Conservation (phyloP, 331 rosid genomes). For the Malus hybrid region DNA sequence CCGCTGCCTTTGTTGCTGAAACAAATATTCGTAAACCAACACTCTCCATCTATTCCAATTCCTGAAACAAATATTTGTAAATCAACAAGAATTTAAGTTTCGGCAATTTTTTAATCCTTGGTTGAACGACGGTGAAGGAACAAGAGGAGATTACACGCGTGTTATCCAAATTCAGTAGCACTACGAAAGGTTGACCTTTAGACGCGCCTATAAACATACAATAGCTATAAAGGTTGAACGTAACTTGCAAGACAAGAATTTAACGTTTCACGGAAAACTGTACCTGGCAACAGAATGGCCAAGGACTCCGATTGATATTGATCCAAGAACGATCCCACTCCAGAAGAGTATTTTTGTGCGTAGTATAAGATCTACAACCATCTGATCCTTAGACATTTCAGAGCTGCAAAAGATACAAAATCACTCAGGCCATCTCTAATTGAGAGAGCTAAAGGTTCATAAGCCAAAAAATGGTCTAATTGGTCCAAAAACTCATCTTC, state of each 20-base stretch:
- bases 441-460: too few species aligned
- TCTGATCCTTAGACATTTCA: conserved; percentile 74
- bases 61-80: conserved; percentile 28
- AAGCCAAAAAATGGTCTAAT: too few species aligned
- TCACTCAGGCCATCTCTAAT: too few species aligned
- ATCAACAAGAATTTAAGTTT: too few species aligned
- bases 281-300: conserved; percentile 71
- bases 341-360: conserved; percentile 49
- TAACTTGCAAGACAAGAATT: not conserved
- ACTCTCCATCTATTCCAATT: conserved; percentile 82
- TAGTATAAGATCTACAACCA: conserved; percentile 55
- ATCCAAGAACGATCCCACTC: conserved; percentile 56
- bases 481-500: too few species aligned
- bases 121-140: not conserved
- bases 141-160: too few species aligned
- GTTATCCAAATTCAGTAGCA: too few species aligned
- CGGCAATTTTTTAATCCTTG: too few species aligned
- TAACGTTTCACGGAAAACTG: not conserved
- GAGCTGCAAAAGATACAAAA: conserved; percentile 38
- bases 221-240: not conserved
- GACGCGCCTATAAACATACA: not conserved
- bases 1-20: conserved; percentile 36
- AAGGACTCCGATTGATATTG: conserved; percentile 71
- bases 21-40: conserved; percentile 18
- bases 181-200: too few species aligned